A percentile compares a stretch with the other conserved stretches of the same genome.
Evolutionary conservation across 345 rosid species (phyloP).

Genomic region (Moringa oleifera): DNA sequence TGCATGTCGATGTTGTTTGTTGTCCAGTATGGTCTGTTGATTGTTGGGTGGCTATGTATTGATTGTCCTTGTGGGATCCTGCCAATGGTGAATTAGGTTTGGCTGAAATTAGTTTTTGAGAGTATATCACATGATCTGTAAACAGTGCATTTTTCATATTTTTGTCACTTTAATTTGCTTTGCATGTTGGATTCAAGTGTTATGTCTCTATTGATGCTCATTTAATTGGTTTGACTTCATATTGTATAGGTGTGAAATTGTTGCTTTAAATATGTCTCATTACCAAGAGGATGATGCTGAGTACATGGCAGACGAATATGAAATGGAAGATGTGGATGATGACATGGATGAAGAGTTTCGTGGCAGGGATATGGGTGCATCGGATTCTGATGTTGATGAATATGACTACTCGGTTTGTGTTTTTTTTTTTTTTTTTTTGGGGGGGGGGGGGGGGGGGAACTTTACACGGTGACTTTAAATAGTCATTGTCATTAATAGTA

Average conservation of each 20-base stretch:
- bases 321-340: slow-evolving; percentile 58
- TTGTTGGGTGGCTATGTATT: background rate
- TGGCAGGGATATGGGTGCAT: slow-evolving; percentile 41
- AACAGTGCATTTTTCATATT: too few relatives aligned
- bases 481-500: background rate
- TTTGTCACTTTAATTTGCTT: background rate
- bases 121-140: too few relatives aligned
- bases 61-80: background rate
- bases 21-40: background rate
- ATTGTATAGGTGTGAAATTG: slow-evolving; percentile 17
- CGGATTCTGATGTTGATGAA: slow-evolving; percentile 70
- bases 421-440: background rate
- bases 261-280: slow-evolving; percentile 40
- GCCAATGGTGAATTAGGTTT: background rate
- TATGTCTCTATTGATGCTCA: background rate
- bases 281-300: slow-evolving; percentile 55
- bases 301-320: slow-evolving; percentile 59
- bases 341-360: slow-evolving; percentile 52
- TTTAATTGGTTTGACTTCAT: slow-evolving; percentile 4
- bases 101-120: background rate
- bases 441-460: too few relatives aligned
- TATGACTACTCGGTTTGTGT: slow-evolving; percentile 43
- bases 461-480: background rate
- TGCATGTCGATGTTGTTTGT: background rate
- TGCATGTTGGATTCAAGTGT: background rate